Conservation (phyloP, 371 early-diverging fungal species). For the Parasitella parasitica region DNA sequence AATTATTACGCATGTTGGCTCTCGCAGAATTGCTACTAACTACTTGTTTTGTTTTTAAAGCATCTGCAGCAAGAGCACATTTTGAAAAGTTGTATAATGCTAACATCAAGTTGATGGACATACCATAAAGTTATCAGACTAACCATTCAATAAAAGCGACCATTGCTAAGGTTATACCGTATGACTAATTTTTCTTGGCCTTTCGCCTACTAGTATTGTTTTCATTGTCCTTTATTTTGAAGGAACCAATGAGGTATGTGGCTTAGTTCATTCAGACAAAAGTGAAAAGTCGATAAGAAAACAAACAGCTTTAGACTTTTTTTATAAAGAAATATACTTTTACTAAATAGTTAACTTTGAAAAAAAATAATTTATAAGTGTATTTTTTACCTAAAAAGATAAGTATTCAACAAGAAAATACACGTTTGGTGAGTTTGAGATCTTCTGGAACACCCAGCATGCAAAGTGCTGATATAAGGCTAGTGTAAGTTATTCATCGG, state of each 20-base stretch:
- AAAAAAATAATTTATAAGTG: not conserved
- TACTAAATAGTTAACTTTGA: not conserved
- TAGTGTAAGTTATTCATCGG: constrained; percentile 4
- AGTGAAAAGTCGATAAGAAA: not conserved
- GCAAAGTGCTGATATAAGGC: constrained; percentile 29
- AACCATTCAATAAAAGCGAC: not conserved
- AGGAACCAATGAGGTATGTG: not conserved
- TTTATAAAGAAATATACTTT: not conserved
- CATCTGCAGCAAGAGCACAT: constrained; percentile 81
- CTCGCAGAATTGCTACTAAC: not conserved
- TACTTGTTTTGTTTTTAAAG: constrained; percentile 35
- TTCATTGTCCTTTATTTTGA: not conserved
- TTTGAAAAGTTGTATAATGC: constrained; percentile 78
- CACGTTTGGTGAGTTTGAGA: not conserved
- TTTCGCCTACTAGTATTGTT: no score
- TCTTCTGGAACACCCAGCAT: constrained; percentile 20
- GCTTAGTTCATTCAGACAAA: not conserved
- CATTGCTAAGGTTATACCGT: no score
- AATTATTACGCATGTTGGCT: constrained; percentile 27
- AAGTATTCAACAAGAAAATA: not conserved
- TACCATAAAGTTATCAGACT: no score
- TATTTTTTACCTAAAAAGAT: not conserved
- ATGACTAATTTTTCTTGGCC: no score
- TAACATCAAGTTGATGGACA: constrained; percentile 42
- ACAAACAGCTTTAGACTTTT: no score